These are phyloP conservation scores for Hirschfeldia incana DNA, from an alignment of 345 rosid genomes.

Conservation along the genomic window DNA sequence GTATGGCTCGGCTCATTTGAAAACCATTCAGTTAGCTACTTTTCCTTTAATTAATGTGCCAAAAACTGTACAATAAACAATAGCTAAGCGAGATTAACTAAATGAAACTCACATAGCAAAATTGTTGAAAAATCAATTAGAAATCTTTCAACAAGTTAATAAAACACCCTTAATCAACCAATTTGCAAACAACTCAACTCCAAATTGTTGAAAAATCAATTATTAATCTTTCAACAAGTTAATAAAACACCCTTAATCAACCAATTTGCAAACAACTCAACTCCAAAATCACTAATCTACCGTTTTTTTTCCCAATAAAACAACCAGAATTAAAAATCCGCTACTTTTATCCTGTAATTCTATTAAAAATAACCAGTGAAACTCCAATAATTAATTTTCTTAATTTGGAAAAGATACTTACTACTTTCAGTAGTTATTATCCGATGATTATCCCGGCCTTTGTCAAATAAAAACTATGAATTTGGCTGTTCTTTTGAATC, in stretches of 20 bases:
- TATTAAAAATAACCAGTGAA: not conserved
- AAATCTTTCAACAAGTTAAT: not conserved
- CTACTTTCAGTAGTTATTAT: not conserved
- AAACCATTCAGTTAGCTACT: conserved; percentile 13
- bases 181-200: not conserved
- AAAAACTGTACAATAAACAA: not conserved
- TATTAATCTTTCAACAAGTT: not conserved
- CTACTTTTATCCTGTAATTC: not conserved
- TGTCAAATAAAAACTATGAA: not conserved
- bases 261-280: not conserved
- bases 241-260: not conserved
- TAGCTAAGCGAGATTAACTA: not conserved
- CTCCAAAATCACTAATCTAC: not conserved
- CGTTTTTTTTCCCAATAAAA: too few relatives aligned
- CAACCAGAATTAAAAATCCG: too few relatives aligned
- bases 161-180: not conserved
- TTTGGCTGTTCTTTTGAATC: not conserved
- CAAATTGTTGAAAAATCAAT: not conserved
- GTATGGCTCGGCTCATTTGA: conserved; percentile 31
- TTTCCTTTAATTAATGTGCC: not conserved
- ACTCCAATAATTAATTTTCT: not conserved
- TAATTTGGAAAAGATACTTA: not conserved
- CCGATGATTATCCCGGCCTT: not conserved
- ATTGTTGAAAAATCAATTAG: not conserved
- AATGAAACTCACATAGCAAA: not conserved